Base-by-base conservation (phyloP, 208 protist genomes). In the Porcisia hertigi region DNA sequence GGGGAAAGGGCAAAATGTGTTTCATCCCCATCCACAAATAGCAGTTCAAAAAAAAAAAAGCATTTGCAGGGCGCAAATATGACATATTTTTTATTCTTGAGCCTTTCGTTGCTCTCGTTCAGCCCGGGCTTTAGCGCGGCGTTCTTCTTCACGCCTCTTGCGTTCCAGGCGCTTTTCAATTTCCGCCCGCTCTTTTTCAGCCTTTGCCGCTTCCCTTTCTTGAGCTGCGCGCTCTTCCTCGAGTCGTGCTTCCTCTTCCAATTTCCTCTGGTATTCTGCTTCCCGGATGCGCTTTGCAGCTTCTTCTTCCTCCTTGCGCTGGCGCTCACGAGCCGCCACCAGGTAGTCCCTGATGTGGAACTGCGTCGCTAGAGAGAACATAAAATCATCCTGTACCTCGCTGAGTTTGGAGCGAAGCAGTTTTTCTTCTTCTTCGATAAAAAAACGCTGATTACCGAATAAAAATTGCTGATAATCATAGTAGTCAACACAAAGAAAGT, bases 401-500 rank as follows among this genome's bases (percentile, higher is more conserved):
- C 67, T 41, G 69, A 84, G 76, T 53, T 87, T 84, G 1, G 43
- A 36, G 20, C 89, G 77, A 4, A 94, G 47, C 6, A 90, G 34
- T 0, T 66, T 8, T 76, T 96, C 92, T 0, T 71, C 82, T 4
- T 62, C 49, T 11, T 75, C 76, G 0, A 95, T 12, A 49, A 90
- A 59, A 25, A 57, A 54, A 16, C 79, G 77, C 64, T 88, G 83
- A 20, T 76, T 71, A 34, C 55, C 14, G 76, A 93, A 93, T 57
- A 85, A 75, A 25, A 72, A 52, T 34, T 85, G 81, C 65, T 93
- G 88, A 59, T 89, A 84, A 16, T 86, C 79, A 67, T 86, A 81
- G 79, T 93, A 96, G 63, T 97, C 86, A 16, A 87, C 76, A 62
- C 81, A 92, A 8, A 95, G 73, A 57, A 83, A 73, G 70, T 95